Conservation (phyloP, 2,329 filamentous ascomycete genomes). For the Epichloe festucae region DNA sequence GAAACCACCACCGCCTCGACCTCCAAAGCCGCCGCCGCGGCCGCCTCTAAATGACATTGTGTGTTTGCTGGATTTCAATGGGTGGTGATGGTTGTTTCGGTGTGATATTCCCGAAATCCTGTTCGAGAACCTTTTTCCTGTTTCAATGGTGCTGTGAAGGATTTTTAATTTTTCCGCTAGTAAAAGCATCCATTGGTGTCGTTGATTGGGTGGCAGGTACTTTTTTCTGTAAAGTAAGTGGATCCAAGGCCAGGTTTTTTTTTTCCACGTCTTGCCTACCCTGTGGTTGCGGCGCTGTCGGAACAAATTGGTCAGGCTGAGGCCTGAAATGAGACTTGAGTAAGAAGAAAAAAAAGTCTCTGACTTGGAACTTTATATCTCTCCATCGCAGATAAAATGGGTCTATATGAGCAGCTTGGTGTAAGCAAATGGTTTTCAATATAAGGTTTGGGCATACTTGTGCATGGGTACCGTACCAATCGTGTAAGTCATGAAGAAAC, state of each 20-base stretch:
- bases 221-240: not conserved
- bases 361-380: too few relatives aligned
- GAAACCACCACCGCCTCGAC: conserved; percentile 10
- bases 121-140: conserved; percentile 7
- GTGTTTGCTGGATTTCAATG: not conserved
- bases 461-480: too few relatives aligned
- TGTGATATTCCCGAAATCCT: not conserved
- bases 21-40: conserved; percentile 10
- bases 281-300: not conserved
- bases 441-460: too few relatives aligned
- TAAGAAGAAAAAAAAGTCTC: too few relatives aligned
- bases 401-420: too few relatives aligned
- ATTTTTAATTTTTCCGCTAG: conserved; percentile 6
- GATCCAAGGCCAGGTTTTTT: too few relatives aligned
- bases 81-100: not conserved
- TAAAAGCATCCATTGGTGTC: not conserved
- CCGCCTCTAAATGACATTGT: conserved; percentile 12
- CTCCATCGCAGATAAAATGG: too few relatives aligned
- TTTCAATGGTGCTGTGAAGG: conserved; percentile 1
- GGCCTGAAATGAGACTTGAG: too few relatives aligned
- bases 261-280: not conserved
- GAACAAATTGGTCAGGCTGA: too few relatives aligned
- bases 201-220: not conserved
- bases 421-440: too few relatives aligned
- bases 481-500: too few relatives aligned